Conservation (phyloP, 2,329 filamentous ascomycete species). For the Ophiostoma fasciatum region DNA sequence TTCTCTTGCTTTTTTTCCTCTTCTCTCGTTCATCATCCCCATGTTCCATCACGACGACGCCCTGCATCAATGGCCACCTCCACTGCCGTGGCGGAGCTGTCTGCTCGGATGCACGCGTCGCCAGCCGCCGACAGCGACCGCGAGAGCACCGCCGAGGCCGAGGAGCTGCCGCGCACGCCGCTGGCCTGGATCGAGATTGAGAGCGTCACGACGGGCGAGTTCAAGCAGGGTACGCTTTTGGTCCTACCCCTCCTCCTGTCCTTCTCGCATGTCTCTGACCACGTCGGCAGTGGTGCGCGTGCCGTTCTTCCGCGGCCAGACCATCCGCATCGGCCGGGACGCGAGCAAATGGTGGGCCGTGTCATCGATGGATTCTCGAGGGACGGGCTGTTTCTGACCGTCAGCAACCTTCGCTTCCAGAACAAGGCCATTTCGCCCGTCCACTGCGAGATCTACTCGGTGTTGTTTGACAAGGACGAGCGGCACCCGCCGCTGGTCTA, state of each 20-base stretch:
- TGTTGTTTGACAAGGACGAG: conserved; percentile 29
- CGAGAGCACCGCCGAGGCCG: too few relatives aligned
- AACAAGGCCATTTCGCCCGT: conserved; percentile 31
- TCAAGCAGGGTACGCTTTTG: conserved; percentile 7
- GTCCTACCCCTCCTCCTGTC: background rate
- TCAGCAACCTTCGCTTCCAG: conserved; percentile 26
- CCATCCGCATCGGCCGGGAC: conserved; percentile 17
- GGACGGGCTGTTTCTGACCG: too few relatives aligned
- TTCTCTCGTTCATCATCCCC: too few relatives aligned
- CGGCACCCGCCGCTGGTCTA: conserved; percentile 26
- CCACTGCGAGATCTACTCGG: conserved; percentile 40
- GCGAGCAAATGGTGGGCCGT: conserved; percentile 13
- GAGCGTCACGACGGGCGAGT: conserved; percentile 4
- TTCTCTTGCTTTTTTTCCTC: too few relatives aligned
- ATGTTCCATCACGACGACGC: too few relatives aligned
- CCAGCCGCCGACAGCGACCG: too few relatives aligned
- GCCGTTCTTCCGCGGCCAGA: conserved; percentile 5
- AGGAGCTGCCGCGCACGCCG: background rate
- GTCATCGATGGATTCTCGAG: background rate
- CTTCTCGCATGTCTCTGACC: background rate
- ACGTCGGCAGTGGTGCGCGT: conserved; percentile 10
- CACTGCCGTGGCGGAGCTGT: too few relatives aligned
- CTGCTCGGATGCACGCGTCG: background rate
- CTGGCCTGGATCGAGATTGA: conserved; percentile 10
- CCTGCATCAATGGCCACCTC: too few relatives aligned